These are phyloP conservation scores for Hericium alpestre DNA, from an alignment of 768 basidiomycete species.

Conservation along the genomic window DNA sequence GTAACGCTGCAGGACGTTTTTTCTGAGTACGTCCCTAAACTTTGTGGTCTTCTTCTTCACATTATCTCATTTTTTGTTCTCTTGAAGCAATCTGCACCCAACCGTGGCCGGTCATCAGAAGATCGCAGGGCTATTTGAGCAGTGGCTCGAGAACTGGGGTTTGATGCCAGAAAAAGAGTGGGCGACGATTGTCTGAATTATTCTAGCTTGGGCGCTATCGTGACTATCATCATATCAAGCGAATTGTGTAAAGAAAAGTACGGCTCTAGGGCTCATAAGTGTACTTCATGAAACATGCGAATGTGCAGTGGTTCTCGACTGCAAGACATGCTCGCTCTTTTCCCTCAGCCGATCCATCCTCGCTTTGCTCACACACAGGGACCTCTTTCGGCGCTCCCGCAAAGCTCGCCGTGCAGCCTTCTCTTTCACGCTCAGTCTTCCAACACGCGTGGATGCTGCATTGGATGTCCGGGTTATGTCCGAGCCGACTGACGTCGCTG, in stretches of 20 bases:
- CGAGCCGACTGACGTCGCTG: slow-evolving; percentile 9
- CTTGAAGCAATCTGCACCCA: slow-evolving; percentile 38
- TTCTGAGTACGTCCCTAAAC: slow-evolving; percentile 23
- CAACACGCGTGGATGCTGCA: slow-evolving; percentile 1
- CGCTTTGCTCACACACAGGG: neutral
- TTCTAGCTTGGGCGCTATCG: neutral
- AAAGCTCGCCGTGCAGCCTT: slow-evolving; percentile 9
- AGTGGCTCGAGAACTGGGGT: slow-evolving; percentile 39
- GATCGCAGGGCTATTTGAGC: slow-evolving; percentile 35
- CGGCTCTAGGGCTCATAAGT: too few relatives aligned
- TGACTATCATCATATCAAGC: neutral
- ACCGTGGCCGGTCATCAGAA: slow-evolving; percentile 35
- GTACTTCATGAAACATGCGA: too few relatives aligned
- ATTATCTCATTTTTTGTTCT: neutral
- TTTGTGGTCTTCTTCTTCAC: too few relatives aligned
- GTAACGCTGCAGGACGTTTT: slow-evolving; percentile 40
- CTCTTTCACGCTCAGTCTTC: slow-evolving; percentile 10
- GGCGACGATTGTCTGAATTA: neutral
- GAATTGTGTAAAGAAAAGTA: neutral
- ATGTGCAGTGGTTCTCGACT: neutral
- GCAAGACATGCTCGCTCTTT: neutral
- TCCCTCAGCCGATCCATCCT: neutral
- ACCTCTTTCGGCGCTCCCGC: slow-evolving; percentile 6
- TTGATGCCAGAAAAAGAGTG: slow-evolving; percentile 13
- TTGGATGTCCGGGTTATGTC: slow-evolving; percentile 11